Base-by-base conservation (phyloP, 2,329 filamentous ascomycete genomes). In the Furcasterigmium furcatum region DNA sequence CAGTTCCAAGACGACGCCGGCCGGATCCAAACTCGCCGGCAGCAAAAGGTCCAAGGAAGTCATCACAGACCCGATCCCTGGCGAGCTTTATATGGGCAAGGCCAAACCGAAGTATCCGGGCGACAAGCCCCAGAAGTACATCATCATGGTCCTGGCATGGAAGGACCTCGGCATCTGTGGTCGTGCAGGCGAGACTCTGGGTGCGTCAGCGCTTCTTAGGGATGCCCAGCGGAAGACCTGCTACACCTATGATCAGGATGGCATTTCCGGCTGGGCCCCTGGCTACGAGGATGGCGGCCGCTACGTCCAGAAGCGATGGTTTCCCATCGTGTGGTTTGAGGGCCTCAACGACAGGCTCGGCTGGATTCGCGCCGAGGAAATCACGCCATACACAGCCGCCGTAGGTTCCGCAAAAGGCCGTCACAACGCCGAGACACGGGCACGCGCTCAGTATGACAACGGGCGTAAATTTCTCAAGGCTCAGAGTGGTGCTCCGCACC, bases 261-360 rank as follows among this genome's bases (percentile, higher is more conserved):
- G 47, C 22, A 55, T 55, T 8, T 25, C 38, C 3, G 50, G 45
- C 8, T 55, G 53, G 53, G 46, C 41, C 13, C 36, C 47, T 14
- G 53, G 48, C 2, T 55, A 44, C 19, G 38, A 46, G 9, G 53
- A 55, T 4, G 50, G 45, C 2, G 51, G 48, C 9, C 43, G 41
- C 8, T 27, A 25, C 9, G 50, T 49, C 20, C 22, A 36, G n/a
- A 39, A 49, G 14, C 44, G 53, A 30, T 41, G 46, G 18, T 48
- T 52, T 14, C 53, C 53, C 5, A 46, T 54, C 9, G 30, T 54
- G 34, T 55, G 52, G 46, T 54, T 52, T n/a, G 47, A 53, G 25
- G n/a, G n/a, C n/a, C n/a, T 46, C 62, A 25, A 27, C 18, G 30
- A 42, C 14, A 9, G 20, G 30, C 20, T 35, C 18, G 41, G 41